Evolutionary conservation across 192 early-diverging fungal species (phyloP).

Genomic region (Pilaira anomala): DNA sequence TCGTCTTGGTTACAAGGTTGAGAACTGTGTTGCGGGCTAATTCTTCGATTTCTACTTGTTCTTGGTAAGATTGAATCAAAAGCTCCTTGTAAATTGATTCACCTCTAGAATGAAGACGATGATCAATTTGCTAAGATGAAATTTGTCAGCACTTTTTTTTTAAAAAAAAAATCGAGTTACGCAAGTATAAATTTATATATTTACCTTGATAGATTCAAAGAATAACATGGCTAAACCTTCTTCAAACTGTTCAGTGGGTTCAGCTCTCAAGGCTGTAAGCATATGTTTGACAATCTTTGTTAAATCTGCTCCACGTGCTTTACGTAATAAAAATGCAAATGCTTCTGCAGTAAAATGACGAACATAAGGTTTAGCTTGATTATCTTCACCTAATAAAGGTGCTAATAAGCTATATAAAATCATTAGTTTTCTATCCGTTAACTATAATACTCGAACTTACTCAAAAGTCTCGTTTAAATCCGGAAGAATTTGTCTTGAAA

Average conservation of each 20-base stretch:
- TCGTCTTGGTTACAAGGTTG: conserved; percentile 42
- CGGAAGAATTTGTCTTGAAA: conserved; percentile 62
- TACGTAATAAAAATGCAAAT: conserved; percentile 86
- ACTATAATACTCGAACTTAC: conserved; percentile 42
- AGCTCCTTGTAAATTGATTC: conserved; percentile 43
- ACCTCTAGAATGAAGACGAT: conserved; percentile 49
- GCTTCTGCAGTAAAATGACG: conserved; percentile 89
- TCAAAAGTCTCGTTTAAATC: conserved; percentile 75
- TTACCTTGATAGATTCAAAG: conserved; percentile 78
- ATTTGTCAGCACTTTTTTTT: too few relatives aligned
- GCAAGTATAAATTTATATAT: not conserved
- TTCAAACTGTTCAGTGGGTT: conserved; percentile 48
- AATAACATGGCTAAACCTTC: conserved; percentile 81
- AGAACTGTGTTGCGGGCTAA: conserved; percentile 36
- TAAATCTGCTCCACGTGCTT: conserved; percentile 60
- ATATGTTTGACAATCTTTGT: conserved; percentile 61
- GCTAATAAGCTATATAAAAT: conserved; percentile 54
- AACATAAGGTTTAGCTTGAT: conserved; percentile 68
- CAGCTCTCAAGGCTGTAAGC: conserved; percentile 46
- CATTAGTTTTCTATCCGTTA: too few relatives aligned
- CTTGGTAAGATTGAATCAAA: conserved; percentile 33
- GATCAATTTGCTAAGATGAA: conserved; percentile 43
- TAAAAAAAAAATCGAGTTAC: not conserved
- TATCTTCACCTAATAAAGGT: conserved; percentile 66
- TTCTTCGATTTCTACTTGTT: conserved; percentile 29